Percentiles rank a stretch among this genome's conserved stretches.
Conservation (phyloP, 352 stramenopile species). For the Phytophthora tentaculata region DNA sequence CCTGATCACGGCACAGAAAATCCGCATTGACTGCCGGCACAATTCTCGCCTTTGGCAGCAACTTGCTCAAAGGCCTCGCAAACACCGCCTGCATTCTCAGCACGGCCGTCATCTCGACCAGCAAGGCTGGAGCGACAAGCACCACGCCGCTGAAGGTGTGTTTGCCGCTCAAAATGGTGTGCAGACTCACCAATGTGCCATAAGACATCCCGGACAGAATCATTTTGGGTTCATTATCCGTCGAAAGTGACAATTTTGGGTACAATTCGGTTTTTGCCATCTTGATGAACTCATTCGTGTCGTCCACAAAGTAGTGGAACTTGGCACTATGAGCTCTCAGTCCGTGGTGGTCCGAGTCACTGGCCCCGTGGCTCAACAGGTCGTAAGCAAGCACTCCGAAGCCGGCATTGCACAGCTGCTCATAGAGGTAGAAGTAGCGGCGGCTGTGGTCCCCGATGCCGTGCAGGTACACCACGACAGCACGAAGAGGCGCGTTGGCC, state of each 20-base stretch:
- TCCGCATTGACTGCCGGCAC: conserved; percentile 59
- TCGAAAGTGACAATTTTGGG: conserved; percentile 14
- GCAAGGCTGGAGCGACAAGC: conserved; percentile 59
- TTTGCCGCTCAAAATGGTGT: conserved; percentile 54
- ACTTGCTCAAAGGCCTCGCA: conserved; percentile 45
- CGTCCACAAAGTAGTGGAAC: conserved; percentile 60
- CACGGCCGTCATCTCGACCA: conserved; percentile 58
- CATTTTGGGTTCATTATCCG: conserved; percentile 37
- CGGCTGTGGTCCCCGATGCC: conserved; percentile 53
- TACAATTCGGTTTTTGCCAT: conserved; percentile 47
- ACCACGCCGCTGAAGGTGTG: conserved; percentile 56
- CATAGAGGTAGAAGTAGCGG: conserved; percentile 55
- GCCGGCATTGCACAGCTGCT: conserved; percentile 40
- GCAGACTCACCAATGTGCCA: conserved; percentile 61
- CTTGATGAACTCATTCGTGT: conserved; percentile 54
- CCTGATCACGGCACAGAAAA: conserved; percentile 35
- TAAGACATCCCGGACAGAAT: conserved; percentile 73
- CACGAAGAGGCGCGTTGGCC: conserved; percentile 27
- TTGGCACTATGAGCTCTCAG: conserved; percentile 39
- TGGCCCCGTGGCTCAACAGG: conserved; percentile 52
- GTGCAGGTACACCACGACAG: conserved; percentile 59
- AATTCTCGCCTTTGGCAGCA: conserved; percentile 58
- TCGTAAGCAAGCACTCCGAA: conserved; percentile 61
- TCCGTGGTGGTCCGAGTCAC: conserved; percentile 40
- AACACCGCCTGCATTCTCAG: conserved; percentile 54